Conservation (phyloP, 1,284 basidiomycete species). For the Abortiporus biennis region DNA sequence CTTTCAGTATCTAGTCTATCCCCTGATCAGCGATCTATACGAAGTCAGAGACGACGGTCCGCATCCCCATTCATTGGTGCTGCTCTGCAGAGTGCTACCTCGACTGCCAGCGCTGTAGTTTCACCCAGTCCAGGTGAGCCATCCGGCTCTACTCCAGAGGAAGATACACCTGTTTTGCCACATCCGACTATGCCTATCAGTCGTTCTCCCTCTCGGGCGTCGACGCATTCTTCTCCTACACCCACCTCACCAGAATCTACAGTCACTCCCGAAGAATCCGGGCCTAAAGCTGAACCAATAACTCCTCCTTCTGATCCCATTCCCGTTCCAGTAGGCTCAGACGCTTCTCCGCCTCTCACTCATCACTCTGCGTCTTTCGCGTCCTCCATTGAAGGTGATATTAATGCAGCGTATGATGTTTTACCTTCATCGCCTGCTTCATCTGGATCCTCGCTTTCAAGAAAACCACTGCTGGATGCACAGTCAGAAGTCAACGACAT, state of each 20-base stretch:
- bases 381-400: not conserved
- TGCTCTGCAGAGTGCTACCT: conserved; percentile 1
- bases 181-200: too few species aligned
- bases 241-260: not conserved
- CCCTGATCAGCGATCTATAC: not conserved
- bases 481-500: not conserved
- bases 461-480: conserved; percentile 4
- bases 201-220: too few species aligned
- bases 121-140: conserved; percentile 3
- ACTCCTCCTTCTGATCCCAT: conserved; percentile 1
- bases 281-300: not conserved
- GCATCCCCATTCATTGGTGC: conserved; percentile 1
- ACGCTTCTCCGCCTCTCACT: not conserved
- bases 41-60: not conserved
- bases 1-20: conserved; percentile 1
- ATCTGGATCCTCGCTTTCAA: conserved; percentile 1
- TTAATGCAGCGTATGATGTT: conserved; percentile 2
- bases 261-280: not conserved
- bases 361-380: conserved; percentile 2
- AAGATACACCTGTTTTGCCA: too few species aligned
- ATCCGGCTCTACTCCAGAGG: not conserved
- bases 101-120: conserved; percentile 3
- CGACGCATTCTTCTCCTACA: too few species aligned
- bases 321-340: too few species aligned
- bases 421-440: conserved; percentile 1